phyloP scores from a whole-genome alignment of 2,329 filamentous ascomycete genomes.

The Aspergillus aculeatus region DNA sequence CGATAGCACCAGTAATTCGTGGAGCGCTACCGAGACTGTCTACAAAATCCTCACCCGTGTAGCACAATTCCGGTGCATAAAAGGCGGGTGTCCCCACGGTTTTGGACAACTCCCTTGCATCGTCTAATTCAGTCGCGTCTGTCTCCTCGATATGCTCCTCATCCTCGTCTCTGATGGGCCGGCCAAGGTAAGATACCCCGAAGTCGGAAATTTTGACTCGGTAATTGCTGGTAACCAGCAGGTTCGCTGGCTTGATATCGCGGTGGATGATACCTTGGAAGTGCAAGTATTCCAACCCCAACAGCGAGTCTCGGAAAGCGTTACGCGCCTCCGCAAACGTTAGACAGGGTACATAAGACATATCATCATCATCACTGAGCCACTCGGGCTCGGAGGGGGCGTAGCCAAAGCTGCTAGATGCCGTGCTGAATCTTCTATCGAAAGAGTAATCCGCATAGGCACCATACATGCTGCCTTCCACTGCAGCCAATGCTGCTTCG shows the following conservation, averaged over 20 bases:
- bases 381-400: slow-evolving; percentile 46
- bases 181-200: slow-evolving; percentile 94
- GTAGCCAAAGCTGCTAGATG: slow-evolving; percentile 60
- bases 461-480: slow-evolving; percentile 78
- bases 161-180: slow-evolving; percentile 79
- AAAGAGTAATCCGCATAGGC: slow-evolving; percentile 63
- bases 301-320: slow-evolving; percentile 86
- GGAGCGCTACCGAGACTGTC: slow-evolving; percentile 56
- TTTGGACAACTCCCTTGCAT: slow-evolving; percentile 94
- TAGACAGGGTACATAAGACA: slow-evolving; percentile 90
- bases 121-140: slow-evolving; percentile 82
- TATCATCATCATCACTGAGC: slow-evolving; percentile 68
- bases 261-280: slow-evolving; percentile 82
- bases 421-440: slow-evolving; percentile 74
- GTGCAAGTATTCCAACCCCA: slow-evolving; percentile 90
- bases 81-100: slow-evolving; percentile 97
- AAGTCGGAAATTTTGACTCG: slow-evolving; percentile 98
- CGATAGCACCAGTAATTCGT: slow-evolving; percentile 87
- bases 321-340: slow-evolving; percentile 78
- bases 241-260: slow-evolving; percentile 85
- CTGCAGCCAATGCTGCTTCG: slow-evolving; percentile 47
- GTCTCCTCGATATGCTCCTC: slow-evolving; percentile 75
- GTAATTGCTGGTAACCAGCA: slow-evolving; percentile 80
- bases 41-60: slow-evolving; percentile 68
- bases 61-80: slow-evolving; percentile 94